Conservation (phyloP, 2,329 filamentous ascomycete species). For the Epichloe coenophiala region DNA sequence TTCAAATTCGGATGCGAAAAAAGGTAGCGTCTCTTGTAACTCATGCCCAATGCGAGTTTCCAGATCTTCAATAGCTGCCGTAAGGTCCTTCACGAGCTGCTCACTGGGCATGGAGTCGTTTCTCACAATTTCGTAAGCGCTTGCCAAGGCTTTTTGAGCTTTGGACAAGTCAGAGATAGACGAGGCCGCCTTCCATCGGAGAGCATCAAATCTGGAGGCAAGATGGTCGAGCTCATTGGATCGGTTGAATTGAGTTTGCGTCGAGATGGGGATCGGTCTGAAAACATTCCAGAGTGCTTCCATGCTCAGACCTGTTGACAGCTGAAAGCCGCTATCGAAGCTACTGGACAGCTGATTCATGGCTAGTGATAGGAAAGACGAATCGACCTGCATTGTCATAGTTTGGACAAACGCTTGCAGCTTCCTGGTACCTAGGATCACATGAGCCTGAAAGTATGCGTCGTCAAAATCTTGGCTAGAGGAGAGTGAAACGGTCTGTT, state of each 20-base stretch:
- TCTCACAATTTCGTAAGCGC: constrained; percentile 42
- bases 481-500: constrained; percentile 36
- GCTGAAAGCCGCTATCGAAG: constrained; percentile 57
- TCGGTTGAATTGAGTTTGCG: constrained; percentile 29
- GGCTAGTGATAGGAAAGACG: constrained; percentile 26
- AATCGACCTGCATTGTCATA: constrained; percentile 13
- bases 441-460: constrained; percentile 49
- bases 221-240: constrained; percentile 40
- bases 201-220: constrained; percentile 43
- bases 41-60: constrained; percentile 32
- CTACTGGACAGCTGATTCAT: constrained; percentile 32
- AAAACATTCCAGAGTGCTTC: constrained; percentile 63
- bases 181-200: constrained; percentile 44
- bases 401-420: constrained; percentile 21
- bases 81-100: constrained; percentile 35
- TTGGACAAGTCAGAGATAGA: constrained; percentile 37
- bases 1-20: constrained; percentile 43
- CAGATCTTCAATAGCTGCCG: constrained; percentile 36
- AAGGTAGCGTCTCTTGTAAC: constrained; percentile 29
- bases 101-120: constrained; percentile 25
- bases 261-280: constrained; percentile 46
- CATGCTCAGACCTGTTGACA: constrained; percentile 68
- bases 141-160: constrained; percentile 39
- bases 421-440: constrained; percentile 35
- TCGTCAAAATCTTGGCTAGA: constrained; percentile 40